These are phyloP conservation scores for Talaromyces proteolyticus DNA, from an alignment of 495 filamentous ascomycete genomes.

Conservation along the genomic window DNA sequence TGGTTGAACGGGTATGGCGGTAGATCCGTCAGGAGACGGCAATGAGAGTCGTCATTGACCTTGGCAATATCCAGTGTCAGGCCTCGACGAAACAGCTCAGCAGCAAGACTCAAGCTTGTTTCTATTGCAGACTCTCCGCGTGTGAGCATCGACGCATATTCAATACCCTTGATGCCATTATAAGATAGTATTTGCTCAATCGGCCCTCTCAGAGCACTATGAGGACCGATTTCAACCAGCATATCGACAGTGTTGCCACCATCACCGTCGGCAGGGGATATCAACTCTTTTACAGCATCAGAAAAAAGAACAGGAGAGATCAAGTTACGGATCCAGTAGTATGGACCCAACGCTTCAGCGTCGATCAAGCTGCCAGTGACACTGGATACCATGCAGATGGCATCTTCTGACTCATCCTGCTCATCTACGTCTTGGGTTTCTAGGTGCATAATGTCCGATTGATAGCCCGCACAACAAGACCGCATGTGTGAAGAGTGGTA, in stretches of 20 bases:
- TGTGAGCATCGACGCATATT: too few species aligned
- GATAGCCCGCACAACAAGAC: constrained; percentile 20
- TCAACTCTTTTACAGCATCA: constrained; percentile 16
- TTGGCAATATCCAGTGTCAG: too few species aligned
- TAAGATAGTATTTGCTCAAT: too few species aligned
- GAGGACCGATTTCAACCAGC: constrained; percentile 45
- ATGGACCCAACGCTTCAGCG: neutral
- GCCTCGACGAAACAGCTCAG: too few species aligned
- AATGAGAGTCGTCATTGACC: too few species aligned
- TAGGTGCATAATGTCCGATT: constrained; percentile 12
- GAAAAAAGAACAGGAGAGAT: constrained; percentile 17
- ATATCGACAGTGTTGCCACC: constrained; percentile 16
- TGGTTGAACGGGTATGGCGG: too few species aligned
- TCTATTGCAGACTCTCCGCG: too few species aligned
- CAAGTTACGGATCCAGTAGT: constrained; percentile 13
- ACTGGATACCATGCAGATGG: constrained; percentile 3
- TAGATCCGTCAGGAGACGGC: too few species aligned
- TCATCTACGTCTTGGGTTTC: too few species aligned
- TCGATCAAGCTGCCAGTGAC: constrained; percentile 1
- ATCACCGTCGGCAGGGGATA: too few species aligned
- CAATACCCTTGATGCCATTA: too few species aligned
- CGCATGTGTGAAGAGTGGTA: constrained; percentile 42
- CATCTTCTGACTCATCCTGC: neutral
- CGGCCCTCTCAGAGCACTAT: constrained; percentile 37
- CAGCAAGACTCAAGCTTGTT: too few species aligned